Conservation (phyloP, 2,329 filamentous ascomycete species). For the Fusarium proliferatum region DNA sequence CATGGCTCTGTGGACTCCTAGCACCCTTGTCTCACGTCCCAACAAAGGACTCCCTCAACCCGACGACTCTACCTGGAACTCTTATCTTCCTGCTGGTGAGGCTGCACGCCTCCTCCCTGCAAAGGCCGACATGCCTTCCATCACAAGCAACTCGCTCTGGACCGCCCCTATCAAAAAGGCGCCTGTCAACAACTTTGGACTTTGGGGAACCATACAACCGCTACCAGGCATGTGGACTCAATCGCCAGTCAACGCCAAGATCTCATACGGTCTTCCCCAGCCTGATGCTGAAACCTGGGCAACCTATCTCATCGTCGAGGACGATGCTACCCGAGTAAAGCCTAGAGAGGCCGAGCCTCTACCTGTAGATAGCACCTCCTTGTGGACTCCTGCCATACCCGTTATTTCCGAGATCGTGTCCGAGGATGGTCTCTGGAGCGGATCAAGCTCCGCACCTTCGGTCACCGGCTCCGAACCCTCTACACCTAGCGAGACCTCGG, state of each 20-base stretch:
- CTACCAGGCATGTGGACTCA: slow-evolving; percentile 41
- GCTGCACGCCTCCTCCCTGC: slow-evolving; percentile 47
- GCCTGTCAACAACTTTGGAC: slow-evolving; percentile 32
- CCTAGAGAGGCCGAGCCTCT: slow-evolving; percentile 40
- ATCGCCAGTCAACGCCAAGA: slow-evolving; percentile 23
- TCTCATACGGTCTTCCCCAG: slow-evolving; percentile 46
- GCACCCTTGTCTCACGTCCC: slow-evolving; percentile 33
- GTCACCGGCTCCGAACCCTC: slow-evolving; percentile 24
- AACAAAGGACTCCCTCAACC: slow-evolving; percentile 52
- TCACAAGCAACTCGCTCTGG: slow-evolving; percentile 56
- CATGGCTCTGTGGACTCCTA: slow-evolving; percentile 45
- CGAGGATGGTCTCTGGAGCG: slow-evolving; percentile 38
- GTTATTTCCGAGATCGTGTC: slow-evolving; percentile 23
- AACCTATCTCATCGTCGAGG: slow-evolving; percentile 37
- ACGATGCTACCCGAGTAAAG: slow-evolving; percentile 39
- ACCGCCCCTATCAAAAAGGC: slow-evolving; percentile 32
- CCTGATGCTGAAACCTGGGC: slow-evolving; percentile 46
- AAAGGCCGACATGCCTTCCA: slow-evolving; percentile 42
- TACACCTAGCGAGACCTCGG: slow-evolving; percentile 13
- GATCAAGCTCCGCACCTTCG: slow-evolving; percentile 27
- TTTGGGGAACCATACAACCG: slow-evolving; percentile 39
- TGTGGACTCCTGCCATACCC: slow-evolving; percentile 39
- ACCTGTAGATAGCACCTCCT: slow-evolving; percentile 34
- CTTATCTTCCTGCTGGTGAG: slow-evolving; percentile 46
- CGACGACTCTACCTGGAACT: slow-evolving; percentile 51